Conservation (phyloP, 1,284 basidiomycete genomes). For the Dichomitus squalens region DNA sequence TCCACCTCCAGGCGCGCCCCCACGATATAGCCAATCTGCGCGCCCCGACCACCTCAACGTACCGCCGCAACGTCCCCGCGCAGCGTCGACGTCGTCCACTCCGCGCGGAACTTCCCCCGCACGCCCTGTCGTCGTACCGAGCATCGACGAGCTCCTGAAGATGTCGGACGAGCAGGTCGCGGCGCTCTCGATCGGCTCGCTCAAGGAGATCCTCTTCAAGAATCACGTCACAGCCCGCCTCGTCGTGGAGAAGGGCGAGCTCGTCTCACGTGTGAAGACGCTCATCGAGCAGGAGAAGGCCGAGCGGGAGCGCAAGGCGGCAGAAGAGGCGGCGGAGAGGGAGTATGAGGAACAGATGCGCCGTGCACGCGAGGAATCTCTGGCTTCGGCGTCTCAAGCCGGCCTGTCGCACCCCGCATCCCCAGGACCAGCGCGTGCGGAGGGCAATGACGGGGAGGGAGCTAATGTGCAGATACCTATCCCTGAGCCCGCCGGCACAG, state of each 20-base stretch:
- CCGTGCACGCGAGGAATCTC: slow-evolving; percentile 38
- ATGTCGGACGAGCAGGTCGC: slow-evolving; percentile 60
- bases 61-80: slow-evolving; percentile 34
- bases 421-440: neutral
- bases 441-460: too few relatives aligned
- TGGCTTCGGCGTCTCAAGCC: neutral
- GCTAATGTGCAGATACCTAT: neutral
- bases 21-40: slow-evolving; percentile 8
- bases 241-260: slow-evolving; percentile 73
- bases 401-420: neutral
- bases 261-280: slow-evolving; percentile 67
- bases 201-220: slow-evolving; percentile 78
- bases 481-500: neutral
- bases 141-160: slow-evolving; percentile 65
- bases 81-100: slow-evolving; percentile 36
- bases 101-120: slow-evolving; percentile 26
- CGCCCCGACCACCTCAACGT: slow-evolving; percentile 27
- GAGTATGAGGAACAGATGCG: slow-evolving; percentile 36
- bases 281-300: slow-evolving; percentile 68
- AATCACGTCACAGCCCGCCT: slow-evolving; percentile 67
- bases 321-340: slow-evolving; percentile 49
- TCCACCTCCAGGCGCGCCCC: slow-evolving; percentile 17
- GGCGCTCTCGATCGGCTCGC: slow-evolving; percentile 60
- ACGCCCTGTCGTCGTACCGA: slow-evolving; percentile 40
- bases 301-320: slow-evolving; percentile 51